Evolutionary conservation across 202 grass and related monocot species (phyloP).

Genomic region (Schoenoplectus tabernaemontani): DNA sequence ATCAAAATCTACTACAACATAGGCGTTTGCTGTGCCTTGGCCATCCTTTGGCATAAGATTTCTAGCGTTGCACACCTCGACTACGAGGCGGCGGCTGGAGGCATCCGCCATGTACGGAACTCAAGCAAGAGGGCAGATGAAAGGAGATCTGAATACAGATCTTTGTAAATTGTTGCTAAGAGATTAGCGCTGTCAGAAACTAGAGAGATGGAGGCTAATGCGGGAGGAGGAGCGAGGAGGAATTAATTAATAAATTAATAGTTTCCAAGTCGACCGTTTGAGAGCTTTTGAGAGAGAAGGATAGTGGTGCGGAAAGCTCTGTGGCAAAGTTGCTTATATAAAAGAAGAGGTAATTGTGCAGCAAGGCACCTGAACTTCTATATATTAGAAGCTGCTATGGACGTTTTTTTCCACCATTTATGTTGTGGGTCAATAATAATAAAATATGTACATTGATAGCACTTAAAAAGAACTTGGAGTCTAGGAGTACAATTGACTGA

Average conservation of each 20-base stretch:
- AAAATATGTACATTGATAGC: background rate
- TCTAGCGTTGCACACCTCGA: conserved; percentile 85
- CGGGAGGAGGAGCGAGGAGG: background rate
- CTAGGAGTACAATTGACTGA: background rate
- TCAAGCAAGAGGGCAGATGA: background rate
- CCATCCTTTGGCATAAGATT: conserved; percentile 99
- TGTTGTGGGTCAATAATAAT: background rate
- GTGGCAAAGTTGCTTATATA: background rate
- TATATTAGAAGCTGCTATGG: background rate
- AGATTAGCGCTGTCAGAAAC: background rate
- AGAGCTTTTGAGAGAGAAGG: conserved; percentile 11
- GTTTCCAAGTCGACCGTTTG: conserved; percentile 9
- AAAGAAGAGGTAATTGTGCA: background rate
- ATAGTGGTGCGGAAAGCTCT: background rate
- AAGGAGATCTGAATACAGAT: conserved; percentile 21
- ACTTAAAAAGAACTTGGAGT: background rate
- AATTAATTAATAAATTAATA: conserved; percentile 13
- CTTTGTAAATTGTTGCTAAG: background rate
- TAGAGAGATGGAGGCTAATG: conserved; percentile 10
- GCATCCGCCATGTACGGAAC: background rate
- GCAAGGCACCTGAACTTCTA: background rate
- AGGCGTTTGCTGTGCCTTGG: conserved; percentile 86
- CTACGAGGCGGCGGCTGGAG: conserved; percentile 37
- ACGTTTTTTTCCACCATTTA: background rate
- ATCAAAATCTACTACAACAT: conserved; percentile 93